These are phyloP conservation scores for Fusarium succisae DNA, from an alignment of 2,329 filamentous ascomycete species.

Conservation along the genomic window DNA sequence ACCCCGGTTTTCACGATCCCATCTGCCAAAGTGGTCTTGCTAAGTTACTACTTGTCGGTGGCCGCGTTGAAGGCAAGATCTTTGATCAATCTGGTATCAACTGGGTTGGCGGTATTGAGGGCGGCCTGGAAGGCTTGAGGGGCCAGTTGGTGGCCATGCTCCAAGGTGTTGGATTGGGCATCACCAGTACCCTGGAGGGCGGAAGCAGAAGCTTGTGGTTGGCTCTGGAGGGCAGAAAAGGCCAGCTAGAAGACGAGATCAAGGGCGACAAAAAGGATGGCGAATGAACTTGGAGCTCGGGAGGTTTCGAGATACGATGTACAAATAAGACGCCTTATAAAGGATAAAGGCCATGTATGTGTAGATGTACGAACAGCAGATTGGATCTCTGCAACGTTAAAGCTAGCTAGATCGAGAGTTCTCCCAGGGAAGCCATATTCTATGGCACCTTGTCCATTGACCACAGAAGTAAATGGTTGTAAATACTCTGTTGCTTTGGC, in stretches of 20 bases:
- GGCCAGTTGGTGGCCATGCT: constrained; percentile 84
- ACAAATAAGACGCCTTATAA: constrained; percentile 19
- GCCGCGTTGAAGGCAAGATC: constrained; percentile 84
- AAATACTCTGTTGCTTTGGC: neutral
- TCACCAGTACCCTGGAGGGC: constrained; percentile 83
- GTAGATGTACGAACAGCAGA: constrained; percentile 41
- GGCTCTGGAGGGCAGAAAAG: constrained; percentile 83
- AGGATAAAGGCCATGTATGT: constrained; percentile 35
- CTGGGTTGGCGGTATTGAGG: constrained; percentile 78
- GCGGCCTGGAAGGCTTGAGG: constrained; percentile 81
- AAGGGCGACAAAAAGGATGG: constrained; percentile 32
- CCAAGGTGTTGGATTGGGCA: constrained; percentile 78
- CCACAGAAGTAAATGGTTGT: neutral
- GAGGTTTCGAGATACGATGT: constrained; percentile 9
- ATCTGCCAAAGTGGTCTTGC: constrained; percentile 82
- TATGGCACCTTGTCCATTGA: neutral
- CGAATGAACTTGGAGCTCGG: constrained; percentile 4
- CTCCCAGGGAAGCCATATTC: neutral
- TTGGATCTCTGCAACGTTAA: constrained; percentile 4
- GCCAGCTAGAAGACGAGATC: constrained; percentile 75
- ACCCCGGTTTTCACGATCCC: constrained; percentile 83
- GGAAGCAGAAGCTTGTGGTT: constrained; percentile 85
- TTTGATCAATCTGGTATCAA: constrained; percentile 78
- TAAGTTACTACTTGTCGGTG: constrained; percentile 88
- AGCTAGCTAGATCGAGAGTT: neutral